Conservation (phyloP, 2,329 filamentous ascomycete species). For the Lachnellula arida region DNA sequence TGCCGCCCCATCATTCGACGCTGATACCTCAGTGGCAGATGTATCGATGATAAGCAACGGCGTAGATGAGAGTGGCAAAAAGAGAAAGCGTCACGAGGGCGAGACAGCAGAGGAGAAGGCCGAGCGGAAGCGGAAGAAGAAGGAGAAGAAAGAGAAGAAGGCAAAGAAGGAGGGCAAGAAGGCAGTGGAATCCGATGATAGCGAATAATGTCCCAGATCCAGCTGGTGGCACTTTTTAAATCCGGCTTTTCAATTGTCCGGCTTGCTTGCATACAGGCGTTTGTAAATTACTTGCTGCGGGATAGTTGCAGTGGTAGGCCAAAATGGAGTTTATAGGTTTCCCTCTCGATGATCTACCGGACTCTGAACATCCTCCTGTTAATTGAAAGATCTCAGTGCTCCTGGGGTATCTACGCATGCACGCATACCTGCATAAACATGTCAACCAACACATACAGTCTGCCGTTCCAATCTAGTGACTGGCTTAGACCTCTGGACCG, state of each 20-base stretch:
- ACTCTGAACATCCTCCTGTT: neutral
- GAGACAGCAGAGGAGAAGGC: conserved; percentile 65
- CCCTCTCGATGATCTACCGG: neutral
- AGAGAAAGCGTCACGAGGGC: conserved; percentile 75
- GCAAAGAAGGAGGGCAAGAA: conserved; percentile 41
- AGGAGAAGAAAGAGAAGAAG: conserved; percentile 49
- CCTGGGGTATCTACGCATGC: too few species aligned
- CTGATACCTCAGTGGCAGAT: conserved; percentile 31
- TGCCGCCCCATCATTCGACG: conserved; percentile 34
- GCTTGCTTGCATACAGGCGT: conserved; percentile 19
- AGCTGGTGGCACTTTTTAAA: conserved; percentile 30
- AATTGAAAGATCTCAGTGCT: neutral
- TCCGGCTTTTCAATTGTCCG: neutral
- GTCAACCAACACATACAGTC: too few species aligned
- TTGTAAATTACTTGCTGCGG: conserved; percentile 25
- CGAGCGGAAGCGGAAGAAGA: conserved; percentile 46
- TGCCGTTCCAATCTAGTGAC: too few species aligned
- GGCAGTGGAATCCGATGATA: conserved; percentile 37
- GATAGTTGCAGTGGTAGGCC: conserved; percentile 18
- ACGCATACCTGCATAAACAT: too few species aligned
- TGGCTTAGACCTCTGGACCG: too few species aligned
- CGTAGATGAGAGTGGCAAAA: conserved; percentile 60
- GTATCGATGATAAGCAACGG: conserved; percentile 45
- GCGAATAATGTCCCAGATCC: conserved; percentile 36
- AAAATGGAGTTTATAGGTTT: conserved; percentile 18